These are phyloP conservation scores for Trypanosoma brucei DNA, from an alignment of 208 protist species.

Conservation along the genomic window DNA sequence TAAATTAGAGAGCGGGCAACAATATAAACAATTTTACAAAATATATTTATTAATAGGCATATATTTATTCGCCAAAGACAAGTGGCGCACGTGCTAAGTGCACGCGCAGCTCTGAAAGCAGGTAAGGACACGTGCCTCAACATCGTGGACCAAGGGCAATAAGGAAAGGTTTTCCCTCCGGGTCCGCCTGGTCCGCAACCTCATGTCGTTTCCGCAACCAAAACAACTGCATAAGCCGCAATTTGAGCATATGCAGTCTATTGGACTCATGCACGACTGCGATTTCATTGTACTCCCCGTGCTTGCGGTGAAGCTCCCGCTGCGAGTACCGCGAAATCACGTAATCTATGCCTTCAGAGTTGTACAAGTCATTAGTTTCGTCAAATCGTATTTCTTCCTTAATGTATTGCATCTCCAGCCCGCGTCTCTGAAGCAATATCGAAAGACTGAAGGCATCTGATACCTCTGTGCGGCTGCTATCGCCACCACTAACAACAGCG, in stretches of 20 bases:
- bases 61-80: too few relatives aligned
- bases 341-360: constrained; percentile 34
- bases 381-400: constrained; percentile 36
- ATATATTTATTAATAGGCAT: too few relatives aligned
- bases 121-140: not conserved
- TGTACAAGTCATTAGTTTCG: constrained; percentile 25
- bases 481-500: not conserved
- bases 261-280: constrained; percentile 12
- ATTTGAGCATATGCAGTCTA: not conserved
- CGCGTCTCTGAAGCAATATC: not conserved
- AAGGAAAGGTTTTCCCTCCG: constrained; percentile 17
- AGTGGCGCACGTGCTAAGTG: too few relatives aligned
- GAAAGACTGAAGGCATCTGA: not conserved
- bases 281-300: constrained; percentile 33
- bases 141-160: constrained; percentile 22
- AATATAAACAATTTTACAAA: too few relatives aligned
- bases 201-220: not conserved
- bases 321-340: constrained; percentile 37
- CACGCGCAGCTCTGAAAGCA: too few relatives aligned
- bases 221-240: constrained; percentile 3
- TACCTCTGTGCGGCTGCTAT: not conserved
- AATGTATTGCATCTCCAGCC: constrained; percentile 25
- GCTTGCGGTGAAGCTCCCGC: constrained; percentile 27
- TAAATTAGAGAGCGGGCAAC: too few relatives aligned
- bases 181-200: not conserved